Evolutionary conservation across 164 flowering plant species (phyloP).

Genomic region (Vitis labrusca): DNA sequence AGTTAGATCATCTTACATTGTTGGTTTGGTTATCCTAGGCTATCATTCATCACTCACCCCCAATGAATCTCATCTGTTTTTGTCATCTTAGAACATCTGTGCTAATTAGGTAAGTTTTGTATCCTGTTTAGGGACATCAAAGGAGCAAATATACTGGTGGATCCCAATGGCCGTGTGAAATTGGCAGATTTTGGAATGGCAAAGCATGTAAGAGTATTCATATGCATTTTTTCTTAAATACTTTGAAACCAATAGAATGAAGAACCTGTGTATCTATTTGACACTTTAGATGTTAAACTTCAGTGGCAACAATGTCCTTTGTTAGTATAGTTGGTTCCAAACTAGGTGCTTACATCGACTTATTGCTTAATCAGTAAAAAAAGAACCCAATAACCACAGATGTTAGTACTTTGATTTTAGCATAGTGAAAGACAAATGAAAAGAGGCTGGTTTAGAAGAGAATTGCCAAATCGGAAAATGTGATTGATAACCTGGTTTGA

Average conservation of each 20-base stretch:
- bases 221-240: background rate
- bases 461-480: background rate
- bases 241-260: too few relatives aligned
- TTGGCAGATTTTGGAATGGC: constrained; percentile 92
- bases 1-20: background rate
- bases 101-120: constrained; percentile 1
- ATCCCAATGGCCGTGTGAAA: constrained; percentile 67
- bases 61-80: background rate
- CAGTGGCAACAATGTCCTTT: background rate
- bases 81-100: background rate
- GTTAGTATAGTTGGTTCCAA: background rate
- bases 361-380: too few relatives aligned
- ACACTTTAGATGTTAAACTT: background rate
- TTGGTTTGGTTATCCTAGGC: background rate
- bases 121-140: constrained; percentile 63
- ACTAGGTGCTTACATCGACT: background rate
- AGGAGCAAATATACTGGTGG: constrained; percentile 83
- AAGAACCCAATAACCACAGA: too few relatives aligned
- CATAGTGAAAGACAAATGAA: background rate
- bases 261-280: background rate
- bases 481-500: background rate
- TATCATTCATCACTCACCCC: background rate
- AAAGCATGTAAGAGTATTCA: constrained; percentile 59
- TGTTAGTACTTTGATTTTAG: too few relatives aligned
- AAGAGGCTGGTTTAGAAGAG: background rate